Conservation (phyloP, 2,329 filamentous ascomycete genomes). For the Hypoxylon sp. region DNA sequence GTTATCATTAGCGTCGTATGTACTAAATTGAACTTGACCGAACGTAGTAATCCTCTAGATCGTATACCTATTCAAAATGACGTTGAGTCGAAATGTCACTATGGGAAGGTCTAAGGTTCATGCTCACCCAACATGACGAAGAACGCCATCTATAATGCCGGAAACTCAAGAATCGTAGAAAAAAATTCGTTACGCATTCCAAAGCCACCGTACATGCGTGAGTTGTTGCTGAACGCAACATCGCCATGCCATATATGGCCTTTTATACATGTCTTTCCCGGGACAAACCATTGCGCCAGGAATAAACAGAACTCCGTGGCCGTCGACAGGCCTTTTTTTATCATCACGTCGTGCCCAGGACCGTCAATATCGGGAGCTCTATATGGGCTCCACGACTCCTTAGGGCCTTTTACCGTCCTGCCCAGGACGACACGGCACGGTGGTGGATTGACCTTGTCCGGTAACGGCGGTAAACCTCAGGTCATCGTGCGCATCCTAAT, state of each 20-base stretch:
- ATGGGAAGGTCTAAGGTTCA: background rate
- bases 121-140: conserved; percentile 46
- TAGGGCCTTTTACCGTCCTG: conserved; percentile 45
- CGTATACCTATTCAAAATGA: conserved; percentile 42
- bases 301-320: conserved; percentile 32
- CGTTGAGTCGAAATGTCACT: conserved; percentile 7
- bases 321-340: conserved; percentile 46
- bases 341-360: conserved; percentile 45
- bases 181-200: conserved; percentile 40
- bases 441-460: background rate
- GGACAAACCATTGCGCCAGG: conserved; percentile 50
- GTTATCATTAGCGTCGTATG: conserved; percentile 46
- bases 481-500: conserved; percentile 8
- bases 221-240: conserved; percentile 35
- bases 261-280: conserved; percentile 56
- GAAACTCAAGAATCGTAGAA: conserved; percentile 41
- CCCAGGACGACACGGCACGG: conserved; percentile 55
- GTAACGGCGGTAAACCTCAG: conserved; percentile 1
- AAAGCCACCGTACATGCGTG: conserved; percentile 36
- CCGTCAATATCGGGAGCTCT: conserved; percentile 40
- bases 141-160: conserved; percentile 47
- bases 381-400: conserved; percentile 45
- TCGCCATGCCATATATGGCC: conserved; percentile 42
- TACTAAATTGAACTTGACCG: conserved; percentile 44
- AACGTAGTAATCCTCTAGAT: conserved; percentile 48